Percentiles rank a stretch among this genome's conserved stretches.
These are phyloP conservation scores for Hirsutella thompsonii DNA, from an alignment of 2,329 filamentous ascomycete genomes.

Conservation along the genomic window DNA sequence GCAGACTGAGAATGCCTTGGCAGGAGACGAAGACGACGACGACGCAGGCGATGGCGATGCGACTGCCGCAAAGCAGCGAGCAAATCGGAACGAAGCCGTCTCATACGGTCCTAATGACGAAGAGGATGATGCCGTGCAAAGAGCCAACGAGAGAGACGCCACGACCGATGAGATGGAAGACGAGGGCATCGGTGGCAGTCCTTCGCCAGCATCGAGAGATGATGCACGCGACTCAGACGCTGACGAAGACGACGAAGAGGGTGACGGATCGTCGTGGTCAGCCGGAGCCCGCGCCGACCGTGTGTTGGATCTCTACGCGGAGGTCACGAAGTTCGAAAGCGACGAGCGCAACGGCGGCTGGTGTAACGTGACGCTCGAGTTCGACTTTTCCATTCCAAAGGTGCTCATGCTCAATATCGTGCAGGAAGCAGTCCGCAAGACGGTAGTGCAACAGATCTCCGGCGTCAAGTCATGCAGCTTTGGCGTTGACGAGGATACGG, in stretches of 20 bases:
- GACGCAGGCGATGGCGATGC: constrained; percentile 70
- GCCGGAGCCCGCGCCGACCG: constrained; percentile 45
- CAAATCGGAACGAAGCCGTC: constrained; percentile 67
- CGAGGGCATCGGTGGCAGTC: constrained; percentile 40
- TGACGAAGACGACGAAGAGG: constrained; percentile 22
- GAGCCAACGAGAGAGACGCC: constrained; percentile 21
- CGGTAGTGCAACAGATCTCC: constrained; percentile 77
- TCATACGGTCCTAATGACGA: constrained; percentile 91
- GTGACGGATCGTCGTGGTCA: constrained; percentile 23
- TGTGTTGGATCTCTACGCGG: constrained; percentile 48
- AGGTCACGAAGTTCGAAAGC: constrained; percentile 68
- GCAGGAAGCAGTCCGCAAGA: constrained; percentile 63
- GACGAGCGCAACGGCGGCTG: constrained; percentile 60
- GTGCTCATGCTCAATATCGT: constrained; percentile 86
- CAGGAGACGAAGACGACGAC: constrained; percentile 48
- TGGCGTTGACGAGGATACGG: constrained; percentile 38
- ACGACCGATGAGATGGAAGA: constrained; percentile 23
- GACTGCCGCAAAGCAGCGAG: constrained; percentile 58
- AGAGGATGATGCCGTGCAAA: constrained; percentile 67
- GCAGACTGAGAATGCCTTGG: constrained; percentile 16
- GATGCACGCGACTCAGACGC: constrained; percentile 20
- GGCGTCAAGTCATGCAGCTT: constrained; percentile 62
- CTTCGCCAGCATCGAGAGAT: constrained; percentile 17
- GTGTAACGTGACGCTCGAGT: constrained; percentile 75
- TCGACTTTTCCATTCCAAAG: constrained; percentile 70